Percentiles rank a stretch among this genome's conserved stretches.
phyloP scores from a whole-genome alignment of 2,329 filamentous ascomycete genomes.

The Trichothecium roseum region DNA sequence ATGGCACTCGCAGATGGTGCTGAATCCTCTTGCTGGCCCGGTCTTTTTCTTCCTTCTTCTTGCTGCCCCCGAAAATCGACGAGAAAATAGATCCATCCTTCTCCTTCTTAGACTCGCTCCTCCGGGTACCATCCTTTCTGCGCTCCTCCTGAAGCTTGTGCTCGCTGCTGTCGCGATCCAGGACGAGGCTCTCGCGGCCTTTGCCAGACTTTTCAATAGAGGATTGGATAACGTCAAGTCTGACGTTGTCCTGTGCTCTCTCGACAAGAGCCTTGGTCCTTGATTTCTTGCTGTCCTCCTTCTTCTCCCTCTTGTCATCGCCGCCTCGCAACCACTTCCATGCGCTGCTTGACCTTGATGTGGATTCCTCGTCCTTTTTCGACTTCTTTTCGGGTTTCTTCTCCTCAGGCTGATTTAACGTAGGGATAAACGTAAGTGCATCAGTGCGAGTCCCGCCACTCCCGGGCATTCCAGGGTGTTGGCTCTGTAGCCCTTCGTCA shows the following conservation, averaged over 20 bases:
- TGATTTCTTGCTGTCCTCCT: conserved; percentile 54
- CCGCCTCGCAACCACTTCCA: conserved; percentile 75
- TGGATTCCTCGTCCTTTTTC: conserved; percentile 60
- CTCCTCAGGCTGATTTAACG: conserved; percentile 51
- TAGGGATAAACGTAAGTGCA: conserved; percentile 71
- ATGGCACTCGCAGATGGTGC: conserved; percentile 65
- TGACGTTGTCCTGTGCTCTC: conserved; percentile 63
- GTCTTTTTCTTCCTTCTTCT: conserved; percentile 77
- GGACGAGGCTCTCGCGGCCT: conserved; percentile 71
- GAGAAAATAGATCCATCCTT: conserved; percentile 92
- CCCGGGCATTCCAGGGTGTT: conserved; percentile 40
- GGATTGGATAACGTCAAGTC: conserved; percentile 77
- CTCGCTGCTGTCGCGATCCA: conserved; percentile 69
- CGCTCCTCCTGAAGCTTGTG: conserved; percentile 68
- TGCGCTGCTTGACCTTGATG: conserved; percentile 55
- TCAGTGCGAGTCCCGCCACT: conserved; percentile 61
- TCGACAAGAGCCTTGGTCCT: conserved; percentile 50
- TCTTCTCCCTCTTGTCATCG: conserved; percentile 53
- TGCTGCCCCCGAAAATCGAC: conserved; percentile 80
- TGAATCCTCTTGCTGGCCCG: conserved; percentile 62
- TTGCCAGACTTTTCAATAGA: conserved; percentile 66
- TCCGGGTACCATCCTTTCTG: conserved; percentile 69
- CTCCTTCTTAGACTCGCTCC: conserved; percentile 75
- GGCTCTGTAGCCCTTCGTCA: conserved; percentile 8
- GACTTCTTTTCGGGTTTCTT: conserved; percentile 64